Evolutionary conservation across 1,284 basidiomycete species (phyloP).

Genomic region (Boletus albobrunnescens): DNA sequence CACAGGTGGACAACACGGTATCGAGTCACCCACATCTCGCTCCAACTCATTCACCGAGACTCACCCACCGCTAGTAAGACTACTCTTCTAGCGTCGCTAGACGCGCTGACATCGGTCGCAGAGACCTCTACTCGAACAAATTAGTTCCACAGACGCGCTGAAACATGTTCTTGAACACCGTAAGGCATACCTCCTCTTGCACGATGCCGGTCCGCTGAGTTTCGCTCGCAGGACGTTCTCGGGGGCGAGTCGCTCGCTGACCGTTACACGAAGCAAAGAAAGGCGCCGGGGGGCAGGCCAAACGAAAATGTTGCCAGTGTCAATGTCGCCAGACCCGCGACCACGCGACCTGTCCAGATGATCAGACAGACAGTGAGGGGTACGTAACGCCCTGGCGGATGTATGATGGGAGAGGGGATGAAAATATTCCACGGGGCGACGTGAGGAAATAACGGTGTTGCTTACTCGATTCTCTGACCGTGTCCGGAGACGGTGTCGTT

Average conservation of each 20-base stretch:
- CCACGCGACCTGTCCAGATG: conserved; percentile 5
- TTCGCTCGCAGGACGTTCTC: conserved; percentile 4
- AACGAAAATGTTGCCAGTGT: conserved; percentile 1
- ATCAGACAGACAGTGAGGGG: neutral
- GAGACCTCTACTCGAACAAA: neutral
- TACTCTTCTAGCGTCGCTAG: neutral
- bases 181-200: neutral
- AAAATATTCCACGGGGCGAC: neutral
- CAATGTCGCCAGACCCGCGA: conserved; percentile 3
- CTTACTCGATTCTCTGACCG: neutral
- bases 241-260: neutral
- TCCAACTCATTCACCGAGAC: neutral
- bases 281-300: no score
- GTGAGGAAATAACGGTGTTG: neutral
- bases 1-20: neutral
- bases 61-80: conserved; percentile 2
- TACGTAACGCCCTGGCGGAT: neutral
- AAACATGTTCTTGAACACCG: conserved; percentile 7
- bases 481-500: neutral
- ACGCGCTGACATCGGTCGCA: conserved; percentile 1
- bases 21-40: neutral
- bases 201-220: conserved; percentile 1
- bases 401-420: neutral
- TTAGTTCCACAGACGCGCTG: neutral
- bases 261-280: no score